phyloP scores from a whole-genome alignment of 257 asterid genomes.

The Forsythia suspensa region DNA sequence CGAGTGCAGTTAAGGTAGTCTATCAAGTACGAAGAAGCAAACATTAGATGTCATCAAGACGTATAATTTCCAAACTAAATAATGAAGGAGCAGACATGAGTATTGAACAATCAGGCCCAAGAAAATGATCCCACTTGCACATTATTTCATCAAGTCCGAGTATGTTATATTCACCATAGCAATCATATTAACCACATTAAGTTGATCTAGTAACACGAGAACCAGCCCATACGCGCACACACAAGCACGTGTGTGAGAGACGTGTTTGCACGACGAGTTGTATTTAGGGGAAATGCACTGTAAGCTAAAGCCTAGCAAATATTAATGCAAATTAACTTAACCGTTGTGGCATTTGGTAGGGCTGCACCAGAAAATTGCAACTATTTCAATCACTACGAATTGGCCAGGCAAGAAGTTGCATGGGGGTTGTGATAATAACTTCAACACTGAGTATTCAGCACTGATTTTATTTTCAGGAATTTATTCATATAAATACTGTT shows the following conservation, averaged over 20 bases:
- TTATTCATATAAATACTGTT: slow-evolving; percentile 9
- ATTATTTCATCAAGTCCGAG: not conserved
- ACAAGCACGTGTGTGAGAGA: not conserved
- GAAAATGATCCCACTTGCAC: not conserved
- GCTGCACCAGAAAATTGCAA: slow-evolving; percentile 14
- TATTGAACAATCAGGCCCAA: not conserved
- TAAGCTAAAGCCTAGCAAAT: not conserved
- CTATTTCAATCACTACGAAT: slow-evolving; percentile 7
- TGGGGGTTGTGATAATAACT: slow-evolving; percentile 9
- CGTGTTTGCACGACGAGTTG: not conserved
- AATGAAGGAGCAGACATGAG: slow-evolving; percentile 12
- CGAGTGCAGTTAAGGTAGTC: slow-evolving; percentile 91
- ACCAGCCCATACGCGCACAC: not conserved
- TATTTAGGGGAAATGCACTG: not conserved
- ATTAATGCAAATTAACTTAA: not conserved
- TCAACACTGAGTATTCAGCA: slow-evolving; percentile 2
- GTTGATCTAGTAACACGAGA: not conserved
- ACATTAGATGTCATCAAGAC: slow-evolving; percentile 6
- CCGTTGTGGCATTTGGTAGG: not conserved
- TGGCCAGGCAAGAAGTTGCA: slow-evolving; percentile 15
- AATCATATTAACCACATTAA: not conserved
- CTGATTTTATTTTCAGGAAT: not conserved
- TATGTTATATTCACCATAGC: not conserved
- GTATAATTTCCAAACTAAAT: slow-evolving; percentile 5
- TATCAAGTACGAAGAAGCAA: slow-evolving; percentile 34